phyloP scores from a whole-genome alignment of 306 rosid species.

The Quercus parvula region DNA sequence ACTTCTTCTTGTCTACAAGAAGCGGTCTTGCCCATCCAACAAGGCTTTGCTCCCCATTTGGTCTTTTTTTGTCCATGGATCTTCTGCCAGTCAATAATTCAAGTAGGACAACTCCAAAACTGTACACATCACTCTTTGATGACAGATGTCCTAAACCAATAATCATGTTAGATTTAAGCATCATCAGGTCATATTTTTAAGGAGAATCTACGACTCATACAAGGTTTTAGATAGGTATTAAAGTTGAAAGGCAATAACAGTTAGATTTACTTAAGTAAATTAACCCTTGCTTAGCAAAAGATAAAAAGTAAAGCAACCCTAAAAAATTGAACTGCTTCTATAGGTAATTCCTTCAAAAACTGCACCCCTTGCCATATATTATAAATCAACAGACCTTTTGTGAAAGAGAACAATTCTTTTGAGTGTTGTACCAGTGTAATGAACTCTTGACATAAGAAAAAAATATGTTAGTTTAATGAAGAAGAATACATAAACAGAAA shows the following conservation, averaged over 20 bases:
- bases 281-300: neutral
- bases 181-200: constrained; percentile 10
- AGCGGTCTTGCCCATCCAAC: constrained; percentile 89
- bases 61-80: constrained; percentile 83
- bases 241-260: neutral
- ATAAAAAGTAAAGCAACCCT: neutral
- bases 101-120: constrained; percentile 93
- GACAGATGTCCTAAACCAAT: constrained; percentile 75
- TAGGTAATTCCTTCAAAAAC: neutral
- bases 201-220: neutral
- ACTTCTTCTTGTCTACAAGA: constrained; percentile 69
- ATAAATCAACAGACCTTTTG: neutral
- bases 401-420: neutral
- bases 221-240: neutral
- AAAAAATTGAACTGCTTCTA: neutral
- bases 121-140: constrained; percentile 88
- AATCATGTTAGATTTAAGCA: constrained; percentile 1
- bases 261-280: neutral
- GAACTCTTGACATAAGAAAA: neutral
- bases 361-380: neutral
- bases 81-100: constrained; percentile 94
- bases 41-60: constrained; percentile 94
- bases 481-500: neutral
- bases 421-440: neutral
- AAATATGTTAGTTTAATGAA: neutral